Base-by-base conservation (phyloP, 768 basidiomycete species). In the Boletus subparvulus region DNA sequence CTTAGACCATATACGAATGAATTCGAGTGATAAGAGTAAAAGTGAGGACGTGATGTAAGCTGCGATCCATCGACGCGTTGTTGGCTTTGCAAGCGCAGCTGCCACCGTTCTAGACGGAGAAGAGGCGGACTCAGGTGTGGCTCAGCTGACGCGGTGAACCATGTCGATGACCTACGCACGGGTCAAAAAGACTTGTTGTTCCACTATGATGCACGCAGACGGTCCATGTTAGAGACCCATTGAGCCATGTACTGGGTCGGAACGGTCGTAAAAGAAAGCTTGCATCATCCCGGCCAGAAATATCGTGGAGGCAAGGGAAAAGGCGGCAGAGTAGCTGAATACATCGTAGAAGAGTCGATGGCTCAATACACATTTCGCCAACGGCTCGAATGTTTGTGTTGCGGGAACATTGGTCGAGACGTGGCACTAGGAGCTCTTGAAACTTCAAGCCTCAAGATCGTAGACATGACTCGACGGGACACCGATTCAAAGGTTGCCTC, bases 321-420 rank as follows among this genome's bases (percentile, higher is more conserved):
- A 75, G 5, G 77, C 62, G 0, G 74, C 74, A 33, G 86, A 82
- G 35, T 75, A 76, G 10, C 78, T 67, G 55, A 90, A 81, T 32
- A 86, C 77, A 55, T 74, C 74, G 60, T 78, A 75, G 24, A 80
- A 72, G 8, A 89, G 80, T 40, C 88, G 82, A 63, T 83, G 82
- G 50, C 77, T 80, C 46, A 91, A 77, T 6, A 86, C 77, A 3
- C 78, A 70, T 64, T 86, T 88, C 2, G 84, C 80, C 44, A 83
- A 78, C 9, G 87, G 87, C 60, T 88, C 85, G 66, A 84, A 91
- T 1, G 77, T 71, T 61, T 84, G 79, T 6, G 78, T 72, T 3
- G 88, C 69, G 0, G 87, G 85, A 6, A 90, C 71, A 1, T 79
- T 73, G 0, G 83, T 82, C 2, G 85, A 71, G 0, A 61, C 24